Percentiles rank a stretch among this genome's conserved stretches.
Conservation (phyloP, 2,329 filamentous ascomycete species). For the Teratosphaeria zuluensis region DNA sequence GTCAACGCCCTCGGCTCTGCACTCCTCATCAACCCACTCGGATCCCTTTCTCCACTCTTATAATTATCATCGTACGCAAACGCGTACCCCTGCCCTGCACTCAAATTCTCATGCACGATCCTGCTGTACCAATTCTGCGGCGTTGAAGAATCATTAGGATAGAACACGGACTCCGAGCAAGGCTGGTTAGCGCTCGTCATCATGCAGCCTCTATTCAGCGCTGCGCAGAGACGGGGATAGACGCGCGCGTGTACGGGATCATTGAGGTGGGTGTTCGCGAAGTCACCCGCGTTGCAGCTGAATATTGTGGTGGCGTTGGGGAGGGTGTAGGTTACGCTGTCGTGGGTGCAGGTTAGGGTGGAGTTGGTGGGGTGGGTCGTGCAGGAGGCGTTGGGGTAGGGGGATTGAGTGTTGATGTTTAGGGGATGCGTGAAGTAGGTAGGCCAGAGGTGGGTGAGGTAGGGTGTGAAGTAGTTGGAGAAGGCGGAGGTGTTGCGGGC, state of each 20-base stretch:
- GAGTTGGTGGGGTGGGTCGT: conserved; percentile 25
- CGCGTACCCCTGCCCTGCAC: conserved; percentile 50
- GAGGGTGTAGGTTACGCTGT: conserved; percentile 40
- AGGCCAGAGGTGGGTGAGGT: conserved; percentile 43
- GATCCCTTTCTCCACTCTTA: conserved; percentile 26
- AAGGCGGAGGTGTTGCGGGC: conserved; percentile 37
- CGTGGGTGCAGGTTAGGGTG: conserved; percentile 31
- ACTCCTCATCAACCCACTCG: not conserved
- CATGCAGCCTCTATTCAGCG: conserved; percentile 65
- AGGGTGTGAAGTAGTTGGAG: conserved; percentile 41
- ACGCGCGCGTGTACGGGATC: conserved; percentile 45
- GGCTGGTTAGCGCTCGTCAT: conserved; percentile 41
- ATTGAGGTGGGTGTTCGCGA: conserved; percentile 35
- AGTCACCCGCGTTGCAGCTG: conserved; percentile 55
- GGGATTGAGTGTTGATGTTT: conserved; percentile 56
- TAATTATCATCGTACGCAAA: conserved; percentile 63
- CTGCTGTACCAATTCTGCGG: conserved; percentile 45
- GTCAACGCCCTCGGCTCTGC: not conserved
- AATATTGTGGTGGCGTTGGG: conserved; percentile 57
- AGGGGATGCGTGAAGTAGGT: conserved; percentile 39
- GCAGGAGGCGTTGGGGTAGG: conserved; percentile 44
- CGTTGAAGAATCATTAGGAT: conserved; percentile 20
- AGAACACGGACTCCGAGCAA: too few species aligned
- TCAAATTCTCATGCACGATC: conserved; percentile 50
- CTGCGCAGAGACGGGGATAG: conserved; percentile 62